Evolutionary conservation across 441 rosid genomes (phyloP).

Genomic region (Pelargonium myrrhifolium): DNA sequence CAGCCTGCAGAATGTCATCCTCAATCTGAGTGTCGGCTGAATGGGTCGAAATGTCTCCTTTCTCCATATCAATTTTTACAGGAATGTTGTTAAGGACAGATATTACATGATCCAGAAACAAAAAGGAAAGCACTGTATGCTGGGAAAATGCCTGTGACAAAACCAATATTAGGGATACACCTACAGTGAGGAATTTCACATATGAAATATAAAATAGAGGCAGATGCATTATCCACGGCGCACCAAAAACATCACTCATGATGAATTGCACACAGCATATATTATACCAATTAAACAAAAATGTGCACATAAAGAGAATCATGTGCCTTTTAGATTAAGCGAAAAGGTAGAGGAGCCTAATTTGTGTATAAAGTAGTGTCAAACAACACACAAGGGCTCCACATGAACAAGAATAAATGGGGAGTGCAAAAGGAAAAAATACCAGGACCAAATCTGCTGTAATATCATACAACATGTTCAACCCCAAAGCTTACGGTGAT

Average conservation of each 20-base stretch:
- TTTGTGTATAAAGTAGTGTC: neutral
- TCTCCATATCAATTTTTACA: conserved; percentile 49
- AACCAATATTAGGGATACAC: conserved; percentile 17
- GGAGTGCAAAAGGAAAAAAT: neutral
- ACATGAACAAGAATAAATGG: neutral
- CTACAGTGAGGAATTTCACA: neutral
- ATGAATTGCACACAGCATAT: conserved; percentile 6
- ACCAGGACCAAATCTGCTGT: neutral
- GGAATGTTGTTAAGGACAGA: conserved; percentile 57
- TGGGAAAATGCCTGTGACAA: conserved; percentile 71
- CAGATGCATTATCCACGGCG: neutral
- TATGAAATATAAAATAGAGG: neutral
- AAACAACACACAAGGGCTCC: neutral
- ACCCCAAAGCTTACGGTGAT: neutral
- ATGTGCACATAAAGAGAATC: neutral
- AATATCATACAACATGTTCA: neutral
- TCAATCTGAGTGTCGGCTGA: conserved; percentile 46
- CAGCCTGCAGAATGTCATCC: conserved; percentile 75
- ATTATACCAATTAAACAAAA: neutral
- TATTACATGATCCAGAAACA: conserved; percentile 81
- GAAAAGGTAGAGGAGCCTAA: neutral
- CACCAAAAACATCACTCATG: conserved; percentile 12
- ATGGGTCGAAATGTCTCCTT: conserved; percentile 47
- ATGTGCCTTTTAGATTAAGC: neutral
- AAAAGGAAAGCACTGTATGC: conserved; percentile 64